These are phyloP conservation scores for Spathaspora gorwiae DNA, from an alignment of 805 yeast genomes.

Conservation along the genomic window DNA sequence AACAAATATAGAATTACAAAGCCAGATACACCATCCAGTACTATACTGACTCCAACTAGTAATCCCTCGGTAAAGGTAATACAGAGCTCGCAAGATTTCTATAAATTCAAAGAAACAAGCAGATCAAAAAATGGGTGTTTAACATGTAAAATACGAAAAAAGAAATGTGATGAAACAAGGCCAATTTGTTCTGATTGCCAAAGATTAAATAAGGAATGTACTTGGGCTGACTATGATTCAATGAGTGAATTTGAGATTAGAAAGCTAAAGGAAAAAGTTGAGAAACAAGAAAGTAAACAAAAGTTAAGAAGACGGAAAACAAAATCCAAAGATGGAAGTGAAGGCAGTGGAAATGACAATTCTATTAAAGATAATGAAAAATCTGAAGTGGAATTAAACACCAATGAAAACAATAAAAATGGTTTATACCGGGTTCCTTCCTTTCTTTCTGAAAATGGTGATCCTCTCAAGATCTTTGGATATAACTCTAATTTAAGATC, in stretches of 20 bases:
- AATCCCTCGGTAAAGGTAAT: conserved; percentile 11
- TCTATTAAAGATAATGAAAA: background rate
- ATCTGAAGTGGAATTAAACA: background rate
- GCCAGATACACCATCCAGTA: background rate
- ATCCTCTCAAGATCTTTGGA: conserved; percentile 4
- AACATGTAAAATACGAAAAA: conserved; percentile 64
- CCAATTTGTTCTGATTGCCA: conserved; percentile 50
- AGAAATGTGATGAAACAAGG: conserved; percentile 48
- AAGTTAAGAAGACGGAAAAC: conserved; percentile 40
- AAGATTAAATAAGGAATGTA: conserved; percentile 44
- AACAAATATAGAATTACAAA: background rate
- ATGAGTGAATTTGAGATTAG: conserved; percentile 41
- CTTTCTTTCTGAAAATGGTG: background rate
- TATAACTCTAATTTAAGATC: conserved; percentile 11
- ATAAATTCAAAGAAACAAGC: conserved; percentile 16
- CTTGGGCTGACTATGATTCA: conserved; percentile 37
- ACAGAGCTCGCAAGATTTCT: conserved; percentile 11
- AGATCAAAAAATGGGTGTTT: conserved; percentile 60
- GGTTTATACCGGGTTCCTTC: background rate
- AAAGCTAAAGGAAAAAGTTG: conserved; percentile 32
- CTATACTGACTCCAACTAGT: background rate
- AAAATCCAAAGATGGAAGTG: conserved; percentile 2
- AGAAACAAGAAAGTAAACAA: conserved; percentile 32
- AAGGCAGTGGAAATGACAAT: background rate
- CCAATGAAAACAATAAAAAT: background rate